Base-by-base conservation (phyloP, 148 eudicot genomes). In the Suaeda aralocaspica region DNA sequence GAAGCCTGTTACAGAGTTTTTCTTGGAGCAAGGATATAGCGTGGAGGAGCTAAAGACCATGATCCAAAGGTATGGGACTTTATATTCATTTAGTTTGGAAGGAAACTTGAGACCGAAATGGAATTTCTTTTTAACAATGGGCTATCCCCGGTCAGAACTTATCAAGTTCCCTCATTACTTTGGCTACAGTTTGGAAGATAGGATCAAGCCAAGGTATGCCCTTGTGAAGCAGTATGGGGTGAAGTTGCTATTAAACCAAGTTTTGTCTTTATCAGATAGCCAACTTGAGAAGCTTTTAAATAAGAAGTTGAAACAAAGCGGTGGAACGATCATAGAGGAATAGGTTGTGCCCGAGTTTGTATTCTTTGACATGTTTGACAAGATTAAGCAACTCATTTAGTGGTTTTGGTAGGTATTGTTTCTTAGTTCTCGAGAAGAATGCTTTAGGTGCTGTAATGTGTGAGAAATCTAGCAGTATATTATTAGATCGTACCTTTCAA, bases 121-220 rank as follows among this genome's bases (percentile, higher is more conserved):
- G 97, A 84, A 88, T 42, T 91, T 80, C 77, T 88, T 85, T 72
- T 66, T 85, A 39, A 89, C 90, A 61, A 84, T 78, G 88, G 88
- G 59, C 19, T 91, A 88, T 63, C 88, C 89, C 11, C 77, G 28
- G 69, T 78, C 89, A 6, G 97, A 88, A 45, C 74, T 91, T 74
- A 79, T 91, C 62, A 87, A 84, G 56, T 87, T 85, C 71, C 94
- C 94, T 59, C 97, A 88, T 42, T 91, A 76, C 80, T 91, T 91
- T 49, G 94, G 94, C 58, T 88, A 85, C 78, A 91, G 94, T 74
- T 78, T 91, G 66, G 89, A 85, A 76, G 85, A 72, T 52, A 88
- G 97, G 80, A 87, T 91, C 48, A 91, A 84, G 75, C 94, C 97
- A 25, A 79, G 97, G 79, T 79, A 72, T 76, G 87, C 84, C 64